These are phyloP conservation scores for Heimioporus sp. DNA, from an alignment of 768 basidiomycete genomes.

Conservation along the genomic window DNA sequence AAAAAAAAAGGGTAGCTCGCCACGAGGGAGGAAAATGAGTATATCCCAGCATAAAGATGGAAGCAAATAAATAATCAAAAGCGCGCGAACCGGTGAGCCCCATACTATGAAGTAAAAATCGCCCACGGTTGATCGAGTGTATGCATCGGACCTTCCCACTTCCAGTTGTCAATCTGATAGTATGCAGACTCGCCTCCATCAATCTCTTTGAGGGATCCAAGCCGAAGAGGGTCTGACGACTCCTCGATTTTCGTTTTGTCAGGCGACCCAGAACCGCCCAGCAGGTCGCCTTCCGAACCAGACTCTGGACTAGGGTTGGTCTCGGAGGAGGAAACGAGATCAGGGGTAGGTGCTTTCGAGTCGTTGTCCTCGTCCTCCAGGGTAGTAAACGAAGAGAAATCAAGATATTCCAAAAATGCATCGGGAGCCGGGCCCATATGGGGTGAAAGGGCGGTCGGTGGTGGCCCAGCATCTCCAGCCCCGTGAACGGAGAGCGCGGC, in stretches of 20 bases:
- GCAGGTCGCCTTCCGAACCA: constrained; percentile 56
- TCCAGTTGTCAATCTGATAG: constrained; percentile 57
- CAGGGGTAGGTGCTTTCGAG: constrained; percentile 73
- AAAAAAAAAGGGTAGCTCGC: constrained; percentile 32
- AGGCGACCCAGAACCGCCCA: constrained; percentile 43
- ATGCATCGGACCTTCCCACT: constrained; percentile 71
- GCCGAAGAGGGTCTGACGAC: constrained; percentile 48
- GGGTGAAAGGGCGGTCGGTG: constrained; percentile 32
- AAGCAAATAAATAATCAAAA: constrained; percentile 40
- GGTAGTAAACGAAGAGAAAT: constrained; percentile 61
- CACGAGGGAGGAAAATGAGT: constrained; percentile 24
- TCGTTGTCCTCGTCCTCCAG: constrained; percentile 55
- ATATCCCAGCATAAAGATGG: constrained; percentile 45
- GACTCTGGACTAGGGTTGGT: constrained; percentile 79
- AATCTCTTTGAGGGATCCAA: constrained; percentile 66
- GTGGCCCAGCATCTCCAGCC: constrained; percentile 30
- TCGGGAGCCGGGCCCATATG: constrained; percentile 36
- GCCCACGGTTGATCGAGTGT: constrained; percentile 71
- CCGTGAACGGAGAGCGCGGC: constrained; percentile 26
- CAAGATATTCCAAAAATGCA: constrained; percentile 54
- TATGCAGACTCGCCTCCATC: constrained; percentile 75
- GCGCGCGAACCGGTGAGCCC: constrained; percentile 25
- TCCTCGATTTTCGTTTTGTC: constrained; percentile 58
- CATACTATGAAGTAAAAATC: constrained; percentile 45
- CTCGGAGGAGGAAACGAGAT: constrained; percentile 66